Evolutionary conservation across 2,329 filamentous ascomycete genomes (phyloP), one percentile per base, ranked within the genome.

Genomic region (Neofusicoccum ribis): DNA sequence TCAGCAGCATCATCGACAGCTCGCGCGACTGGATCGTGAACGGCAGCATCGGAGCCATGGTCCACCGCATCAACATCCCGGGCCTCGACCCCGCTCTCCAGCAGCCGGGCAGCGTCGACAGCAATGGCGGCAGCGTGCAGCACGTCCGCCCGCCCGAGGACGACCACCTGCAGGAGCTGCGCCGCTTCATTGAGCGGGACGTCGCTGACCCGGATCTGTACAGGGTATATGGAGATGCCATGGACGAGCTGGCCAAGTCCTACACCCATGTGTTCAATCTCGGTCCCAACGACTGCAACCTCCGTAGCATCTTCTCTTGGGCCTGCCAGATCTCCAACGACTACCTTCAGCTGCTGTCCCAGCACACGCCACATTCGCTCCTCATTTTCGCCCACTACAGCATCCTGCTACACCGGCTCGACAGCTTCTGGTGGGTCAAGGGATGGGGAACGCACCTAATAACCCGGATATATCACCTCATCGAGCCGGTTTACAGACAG

Each of bases 391-490:
- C 63, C 1, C 39, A 60, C 37, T 65, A 54, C 23, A 51, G 44
- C 52, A 37, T 65, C 36, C 34, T 65, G 20, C 34, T 65, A 14
- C 52, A 65, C n/a, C 44, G 49, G 20, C 52, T 65, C 44, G 63
- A 65, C 44, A 31, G 41, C 46, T 46, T 60, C 44, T 65, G 63
- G 63, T 65, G 63, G 63, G 39, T 65, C 46, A 59, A 65, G 46
- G 63, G 63, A n/a, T 65, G 63, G 63, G 63, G 52, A 23, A 60
- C 47, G 15, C 63, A 65, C 47, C 47, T 65, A 3, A 47, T 65
- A 46, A 46, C 37, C 14, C 51, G 51, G 8, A 50, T 64, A 17
- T 64, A 64, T 9, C 43, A 54, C 27, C 62, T 64, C 39, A 39
- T 64, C 51, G 51, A 56, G 15, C 51, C 62, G n/a, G 34, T 64